Conservation (phyloP, 2,329 filamentous ascomycete genomes). For the Trichoderma lentiforme region DNA sequence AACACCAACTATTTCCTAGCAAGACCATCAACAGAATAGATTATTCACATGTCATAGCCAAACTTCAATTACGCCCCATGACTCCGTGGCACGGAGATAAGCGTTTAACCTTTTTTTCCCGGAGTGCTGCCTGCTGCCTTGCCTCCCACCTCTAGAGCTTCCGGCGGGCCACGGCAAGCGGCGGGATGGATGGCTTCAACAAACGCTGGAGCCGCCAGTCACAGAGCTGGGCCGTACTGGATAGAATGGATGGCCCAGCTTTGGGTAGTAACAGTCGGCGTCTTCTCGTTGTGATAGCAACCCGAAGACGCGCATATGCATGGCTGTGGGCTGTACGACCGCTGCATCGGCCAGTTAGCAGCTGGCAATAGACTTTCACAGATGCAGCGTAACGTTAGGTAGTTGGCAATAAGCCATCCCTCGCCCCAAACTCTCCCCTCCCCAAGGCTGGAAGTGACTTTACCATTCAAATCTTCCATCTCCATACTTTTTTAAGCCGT, state of each 20-base stretch:
- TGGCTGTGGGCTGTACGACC: constrained; percentile 9
- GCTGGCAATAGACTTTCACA: not conserved
- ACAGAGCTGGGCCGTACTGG: not conserved
- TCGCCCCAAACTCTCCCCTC: not conserved
- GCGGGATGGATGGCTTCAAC: not conserved
- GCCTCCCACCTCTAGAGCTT: not conserved
- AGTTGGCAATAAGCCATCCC: not conserved
- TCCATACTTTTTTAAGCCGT: not conserved
- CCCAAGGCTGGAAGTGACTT: not conserved
- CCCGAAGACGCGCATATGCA: not conserved
- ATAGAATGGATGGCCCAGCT: not conserved
- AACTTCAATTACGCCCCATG: not conserved
- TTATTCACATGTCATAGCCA: not conserved
- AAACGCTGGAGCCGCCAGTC: not conserved
- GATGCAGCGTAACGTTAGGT: not conserved
- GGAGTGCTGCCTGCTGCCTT: not conserved
- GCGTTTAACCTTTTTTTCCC: not conserved
- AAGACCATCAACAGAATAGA: not conserved
- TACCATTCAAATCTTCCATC: not conserved
- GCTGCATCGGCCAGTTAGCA: not conserved
- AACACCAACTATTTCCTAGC: not conserved
- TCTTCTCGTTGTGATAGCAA: not conserved
- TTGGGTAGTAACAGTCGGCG: not conserved
- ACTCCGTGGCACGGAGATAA: not conserved
- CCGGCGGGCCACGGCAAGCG: not conserved